Base-by-base conservation (phyloP, 208 protist genomes). In the Acanthamoeba sp. region DNA sequence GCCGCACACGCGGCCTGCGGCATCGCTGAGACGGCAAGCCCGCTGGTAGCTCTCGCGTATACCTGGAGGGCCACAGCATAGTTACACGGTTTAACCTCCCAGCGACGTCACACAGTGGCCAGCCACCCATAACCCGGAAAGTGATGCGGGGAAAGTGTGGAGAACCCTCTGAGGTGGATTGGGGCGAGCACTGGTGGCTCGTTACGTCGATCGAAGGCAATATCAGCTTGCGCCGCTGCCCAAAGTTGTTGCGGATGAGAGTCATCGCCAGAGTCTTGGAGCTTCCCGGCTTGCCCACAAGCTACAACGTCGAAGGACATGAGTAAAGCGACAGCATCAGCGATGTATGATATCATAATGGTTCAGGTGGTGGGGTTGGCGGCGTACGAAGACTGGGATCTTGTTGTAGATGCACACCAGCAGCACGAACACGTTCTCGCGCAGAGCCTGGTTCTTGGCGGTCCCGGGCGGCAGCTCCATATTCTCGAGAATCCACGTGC, bases 221-320 rank as follows among this genome's bases (percentile, higher is more conserved):
- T 10, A 7, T 50, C 27, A 57, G 48, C 69, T 34, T 80, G 5
- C 69, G 6, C n/a, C 38, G 71, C n/a, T 16, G 38, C 27, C 57
- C 0, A 59, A 94, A 85, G 45, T 69, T 94, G 57, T 5, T 18
- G 18, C 16, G 3, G 50, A 94, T 59, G n/a, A 94, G 52, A 36
- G 5, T 7, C 50, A 94, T 55, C 14, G 91, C 14, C 24, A 88
- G 38, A 3, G 91, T 32, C 73, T 94, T 94, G 42, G 29, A 62
- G 40, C 50, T 32, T 4, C 91, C 91, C 5, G 91, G 91, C 91
- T 94, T 94, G 66, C 91, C 91, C 40, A 94, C 91, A n/a, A 93
- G 40, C 85, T 91, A 42, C 34, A 78, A 22, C 29, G 62, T 22
- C 14, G 62, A 71, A 6, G 6, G 22, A 71, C n/a, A n/a, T n/a